Conservation (phyloP, 495 filamentous ascomycete species). For the Parathielavia hyrcaniae region DNA sequence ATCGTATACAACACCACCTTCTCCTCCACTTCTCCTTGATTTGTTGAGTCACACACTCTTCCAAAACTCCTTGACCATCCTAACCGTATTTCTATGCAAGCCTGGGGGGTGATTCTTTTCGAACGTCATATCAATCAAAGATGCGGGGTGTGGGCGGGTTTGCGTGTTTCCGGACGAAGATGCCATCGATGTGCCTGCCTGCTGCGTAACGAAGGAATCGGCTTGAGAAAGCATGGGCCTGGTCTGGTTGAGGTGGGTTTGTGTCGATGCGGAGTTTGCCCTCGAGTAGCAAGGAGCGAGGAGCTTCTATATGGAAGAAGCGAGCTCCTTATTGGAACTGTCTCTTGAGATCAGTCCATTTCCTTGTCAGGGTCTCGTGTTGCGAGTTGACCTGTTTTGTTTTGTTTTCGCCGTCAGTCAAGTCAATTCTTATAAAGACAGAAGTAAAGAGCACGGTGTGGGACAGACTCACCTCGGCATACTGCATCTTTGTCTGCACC, state of each 20-base stretch:
- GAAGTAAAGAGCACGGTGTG: not conserved
- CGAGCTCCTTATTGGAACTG: slow-evolving; percentile 31
- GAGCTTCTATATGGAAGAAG: not conserved
- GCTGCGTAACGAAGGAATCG: too few relatives aligned
- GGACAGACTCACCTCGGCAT: slow-evolving; percentile 70
- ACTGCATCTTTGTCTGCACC: slow-evolving; percentile 89
- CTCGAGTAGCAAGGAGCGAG: too few relatives aligned
- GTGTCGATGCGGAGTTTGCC: too few relatives aligned
- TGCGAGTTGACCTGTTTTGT: slow-evolving; percentile 60
- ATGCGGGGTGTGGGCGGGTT: too few relatives aligned
- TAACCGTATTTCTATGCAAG: too few relatives aligned
- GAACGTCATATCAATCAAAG: too few relatives aligned
- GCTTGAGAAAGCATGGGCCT: too few relatives aligned
- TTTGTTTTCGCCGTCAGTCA: slow-evolving; percentile 2
- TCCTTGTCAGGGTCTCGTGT: slow-evolving; percentile 69
- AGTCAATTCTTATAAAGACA: not conserved
- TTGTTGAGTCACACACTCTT: not conserved
- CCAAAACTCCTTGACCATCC: too few relatives aligned
- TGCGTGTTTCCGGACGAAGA: too few relatives aligned
- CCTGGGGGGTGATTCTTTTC: too few relatives aligned
- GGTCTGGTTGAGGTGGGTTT: too few relatives aligned
- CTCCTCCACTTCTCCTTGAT: not conserved
- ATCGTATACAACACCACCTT: slow-evolving; percentile 2
- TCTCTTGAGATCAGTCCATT: slow-evolving; percentile 75
- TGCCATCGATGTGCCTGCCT: too few relatives aligned